These are phyloP conservation scores for Castanopsis chinensis DNA, from an alignment of 306 rosid genomes.

Conservation along the genomic window DNA sequence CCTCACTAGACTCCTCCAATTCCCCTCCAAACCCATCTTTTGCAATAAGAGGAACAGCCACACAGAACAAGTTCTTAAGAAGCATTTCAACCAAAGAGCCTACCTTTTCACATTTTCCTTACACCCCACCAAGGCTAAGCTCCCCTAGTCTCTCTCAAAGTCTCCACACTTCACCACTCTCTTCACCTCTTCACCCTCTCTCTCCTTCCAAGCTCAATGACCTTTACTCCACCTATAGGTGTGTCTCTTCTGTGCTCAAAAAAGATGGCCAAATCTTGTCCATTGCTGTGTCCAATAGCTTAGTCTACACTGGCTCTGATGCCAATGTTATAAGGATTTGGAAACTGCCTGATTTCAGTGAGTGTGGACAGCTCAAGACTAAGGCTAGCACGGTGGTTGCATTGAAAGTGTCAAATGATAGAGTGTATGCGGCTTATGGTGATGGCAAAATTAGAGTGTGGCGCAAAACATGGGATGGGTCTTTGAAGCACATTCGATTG, in stretches of 20 bases:
- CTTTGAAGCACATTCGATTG: conserved; percentile 62
- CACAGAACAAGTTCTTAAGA: conserved; percentile 40
- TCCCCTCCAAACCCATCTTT: conserved; percentile 60
- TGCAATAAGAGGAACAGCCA: conserved; percentile 30
- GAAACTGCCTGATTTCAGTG: conserved; percentile 86
- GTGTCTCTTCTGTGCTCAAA: conserved; percentile 81
- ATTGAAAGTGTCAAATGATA: conserved; percentile 63
- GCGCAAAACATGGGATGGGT: conserved; percentile 70
- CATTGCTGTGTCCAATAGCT: conserved; percentile 54
- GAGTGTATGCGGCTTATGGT: conserved; percentile 83
- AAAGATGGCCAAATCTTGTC: conserved; percentile 83
- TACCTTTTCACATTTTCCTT: conserved; percentile 45
- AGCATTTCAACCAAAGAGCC: conserved; percentile 71
- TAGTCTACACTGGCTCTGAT: conserved; percentile 81
- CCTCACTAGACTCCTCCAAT: conserved; percentile 45
- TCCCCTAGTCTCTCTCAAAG: conserved; percentile 55
- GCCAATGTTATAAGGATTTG: conserved; percentile 65
- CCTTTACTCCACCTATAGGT: conserved; percentile 53
- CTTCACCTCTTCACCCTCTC: conserved; percentile 50
- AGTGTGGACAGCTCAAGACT: conserved; percentile 78
- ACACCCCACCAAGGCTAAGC: conserved; percentile 56
- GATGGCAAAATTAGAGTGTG: conserved; percentile 82
- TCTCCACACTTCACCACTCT: conserved; percentile 54
- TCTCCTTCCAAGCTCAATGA: conserved; percentile 37
- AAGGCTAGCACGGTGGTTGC: conserved; percentile 73